These are phyloP conservation scores for Salix dunnii DNA, from an alignment of 345 rosid species.

Conservation along the genomic window DNA sequence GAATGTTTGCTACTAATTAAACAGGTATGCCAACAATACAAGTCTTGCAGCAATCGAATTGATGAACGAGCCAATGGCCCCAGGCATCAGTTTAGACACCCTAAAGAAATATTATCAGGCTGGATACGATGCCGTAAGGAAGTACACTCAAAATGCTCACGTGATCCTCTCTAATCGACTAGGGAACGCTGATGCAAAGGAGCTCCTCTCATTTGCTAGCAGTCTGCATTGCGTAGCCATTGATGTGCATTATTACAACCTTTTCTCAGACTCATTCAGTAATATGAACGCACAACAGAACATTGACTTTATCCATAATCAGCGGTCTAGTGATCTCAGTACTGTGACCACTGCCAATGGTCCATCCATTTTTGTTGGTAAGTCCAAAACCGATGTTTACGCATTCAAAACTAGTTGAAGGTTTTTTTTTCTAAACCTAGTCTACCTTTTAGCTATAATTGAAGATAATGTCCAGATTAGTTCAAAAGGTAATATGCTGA, in stretches of 20 bases:
- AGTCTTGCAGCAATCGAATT: slow-evolving; percentile 34
- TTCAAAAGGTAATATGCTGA: not conserved
- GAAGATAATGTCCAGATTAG: no score
- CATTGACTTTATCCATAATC: slow-evolving; percentile 20
- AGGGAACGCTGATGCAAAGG: slow-evolving; percentile 20
- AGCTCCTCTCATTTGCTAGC: slow-evolving; percentile 28
- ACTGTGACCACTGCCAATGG: slow-evolving; percentile 17
- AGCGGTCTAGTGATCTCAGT: slow-evolving; percentile 15
- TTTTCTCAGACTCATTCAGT: slow-evolving; percentile 4
- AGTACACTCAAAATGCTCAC: slow-evolving; percentile 26
- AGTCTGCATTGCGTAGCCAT: slow-evolving; percentile 27
- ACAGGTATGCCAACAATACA: not conserved
- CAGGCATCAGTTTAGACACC: slow-evolving; percentile 13
- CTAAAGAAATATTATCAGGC: slow-evolving; percentile 29
- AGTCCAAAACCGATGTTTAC: not conserved
- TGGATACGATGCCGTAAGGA: slow-evolving; percentile 38
- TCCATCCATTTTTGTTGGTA: slow-evolving; percentile 32
- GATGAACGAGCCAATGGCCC: slow-evolving; percentile 43
- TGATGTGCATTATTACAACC: slow-evolving; percentile 41
- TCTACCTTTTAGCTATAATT: not conserved
- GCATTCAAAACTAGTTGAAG: not conserved
- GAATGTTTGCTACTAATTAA: not conserved
- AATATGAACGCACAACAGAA: slow-evolving; percentile 24
- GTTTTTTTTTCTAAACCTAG: not conserved
- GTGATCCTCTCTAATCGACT: slow-evolving; percentile 36